phyloP scores from a whole-genome alignment of 2,329 filamentous ascomycete species.

The Elsinoe fawcettii region DNA sequence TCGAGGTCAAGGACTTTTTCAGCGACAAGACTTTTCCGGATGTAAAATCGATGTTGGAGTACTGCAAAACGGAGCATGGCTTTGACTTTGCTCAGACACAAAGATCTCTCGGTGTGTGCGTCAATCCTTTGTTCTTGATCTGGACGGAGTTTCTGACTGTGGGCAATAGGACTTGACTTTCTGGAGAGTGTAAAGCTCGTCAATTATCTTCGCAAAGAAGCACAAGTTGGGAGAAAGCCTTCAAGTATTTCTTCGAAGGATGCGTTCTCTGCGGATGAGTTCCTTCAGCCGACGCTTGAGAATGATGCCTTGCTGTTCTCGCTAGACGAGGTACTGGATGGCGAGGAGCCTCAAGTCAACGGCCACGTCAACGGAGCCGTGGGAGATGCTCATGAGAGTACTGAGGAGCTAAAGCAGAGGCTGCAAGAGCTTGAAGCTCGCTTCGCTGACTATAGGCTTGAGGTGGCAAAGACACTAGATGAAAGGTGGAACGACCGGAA shows the following conservation, averaged over 20 bases:
- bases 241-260: constrained; percentile 53
- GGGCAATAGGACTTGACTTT: constrained; percentile 36
- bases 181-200: constrained; percentile 39
- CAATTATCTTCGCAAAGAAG: constrained; percentile 42
- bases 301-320: constrained; percentile 85
- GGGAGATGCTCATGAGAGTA: constrained; percentile 16
- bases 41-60: constrained; percentile 31
- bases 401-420: constrained; percentile 20
- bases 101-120: constrained; percentile 31
- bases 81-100: constrained; percentile 35
- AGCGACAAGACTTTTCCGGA: constrained; percentile 30
- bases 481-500: constrained; percentile 22
- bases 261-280: constrained; percentile 68
- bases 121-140: constrained; percentile 1
- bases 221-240: constrained; percentile 31
- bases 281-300: constrained; percentile 74
- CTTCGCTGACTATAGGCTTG: constrained; percentile 22
- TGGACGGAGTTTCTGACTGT: neutral
- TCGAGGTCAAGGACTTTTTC: constrained; percentile 35
- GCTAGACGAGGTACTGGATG: constrained; percentile 56
- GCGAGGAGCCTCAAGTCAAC: neutral
- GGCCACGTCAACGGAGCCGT: constrained; percentile 2
- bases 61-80: constrained; percentile 31
- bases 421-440: constrained; percentile 20
- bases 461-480: constrained; percentile 23